These are phyloP conservation scores for Plasmodium malariae DNA, from an alignment of 169 alveolate species.

Conservation along the genomic window DNA sequence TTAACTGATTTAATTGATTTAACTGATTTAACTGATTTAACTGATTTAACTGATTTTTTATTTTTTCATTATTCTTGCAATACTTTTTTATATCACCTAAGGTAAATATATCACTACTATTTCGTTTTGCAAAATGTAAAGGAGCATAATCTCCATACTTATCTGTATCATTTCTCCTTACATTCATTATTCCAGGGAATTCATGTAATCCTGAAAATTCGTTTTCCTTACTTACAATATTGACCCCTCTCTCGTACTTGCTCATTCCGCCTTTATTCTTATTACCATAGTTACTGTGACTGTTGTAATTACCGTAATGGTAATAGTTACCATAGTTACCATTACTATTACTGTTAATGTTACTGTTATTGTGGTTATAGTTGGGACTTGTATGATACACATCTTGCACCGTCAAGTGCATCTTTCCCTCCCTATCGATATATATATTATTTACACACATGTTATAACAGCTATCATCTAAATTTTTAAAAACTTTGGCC, in stretches of 20 bases:
- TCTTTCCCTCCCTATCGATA: constrained; percentile 59
- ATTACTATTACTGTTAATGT: not conserved
- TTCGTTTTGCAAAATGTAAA: constrained; percentile 12
- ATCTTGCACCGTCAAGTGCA: constrained; percentile 60
- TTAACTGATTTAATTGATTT: no score
- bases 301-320: not conserved
- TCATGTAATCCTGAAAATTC: constrained; percentile 13
- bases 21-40: no score
- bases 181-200: not conserved
- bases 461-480: constrained; percentile 41
- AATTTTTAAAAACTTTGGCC: constrained; percentile 35
- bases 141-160: constrained; percentile 64
- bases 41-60: not conserved
- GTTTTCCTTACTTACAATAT: not conserved
- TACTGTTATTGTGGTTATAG: not conserved
- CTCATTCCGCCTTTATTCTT: not conserved
- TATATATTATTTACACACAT: constrained; percentile 36
- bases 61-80: constrained; percentile 37
- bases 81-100: constrained; percentile 67
- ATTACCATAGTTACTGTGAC: not conserved
- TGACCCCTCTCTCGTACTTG: constrained; percentile 5
- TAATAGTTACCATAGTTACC: not conserved
- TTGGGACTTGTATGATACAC: not conserved
- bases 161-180: constrained; percentile 19
- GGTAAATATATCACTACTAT: constrained; percentile 44